These are phyloP conservation scores for Lachnellula occidentalis DNA, from an alignment of 2,329 filamentous ascomycete genomes.

Conservation along the genomic window DNA sequence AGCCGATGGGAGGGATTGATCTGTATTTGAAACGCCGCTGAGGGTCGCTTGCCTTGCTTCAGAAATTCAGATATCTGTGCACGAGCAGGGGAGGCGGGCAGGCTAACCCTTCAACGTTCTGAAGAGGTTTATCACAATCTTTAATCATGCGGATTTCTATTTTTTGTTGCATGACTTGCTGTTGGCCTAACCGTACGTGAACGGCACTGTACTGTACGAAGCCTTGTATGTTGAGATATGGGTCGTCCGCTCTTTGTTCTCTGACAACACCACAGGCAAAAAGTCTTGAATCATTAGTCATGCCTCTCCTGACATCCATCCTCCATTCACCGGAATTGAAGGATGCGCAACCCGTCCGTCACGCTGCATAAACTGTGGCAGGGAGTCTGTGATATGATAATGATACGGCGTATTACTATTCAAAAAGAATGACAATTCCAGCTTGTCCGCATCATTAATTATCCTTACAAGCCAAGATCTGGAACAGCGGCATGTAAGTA, in stretches of 20 bases:
- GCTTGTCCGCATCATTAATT: too few species aligned
- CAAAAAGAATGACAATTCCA: too few species aligned
- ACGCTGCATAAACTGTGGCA: neutral
- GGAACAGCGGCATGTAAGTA: too few species aligned
- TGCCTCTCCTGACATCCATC: neutral
- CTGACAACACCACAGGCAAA: neutral
- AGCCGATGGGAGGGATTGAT: neutral
- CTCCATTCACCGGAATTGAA: neutral
- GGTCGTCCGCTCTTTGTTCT: neutral
- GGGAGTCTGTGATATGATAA: neutral
- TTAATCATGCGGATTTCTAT: neutral
- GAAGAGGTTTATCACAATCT: constrained; percentile 16
- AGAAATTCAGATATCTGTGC: neutral
- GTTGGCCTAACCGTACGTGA: too few species aligned
- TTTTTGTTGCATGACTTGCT: constrained; percentile 6
- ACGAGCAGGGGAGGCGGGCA: neutral
- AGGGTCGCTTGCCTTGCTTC: neutral
- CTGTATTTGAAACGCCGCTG: too few species aligned
- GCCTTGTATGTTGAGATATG: neutral
- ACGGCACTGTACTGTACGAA: too few species aligned
- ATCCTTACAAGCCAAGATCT: too few species aligned
- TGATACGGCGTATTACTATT: too few species aligned
- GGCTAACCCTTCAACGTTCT: neutral
- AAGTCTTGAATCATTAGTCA: neutral
- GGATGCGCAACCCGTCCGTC: constrained; percentile 1